phyloP scores from a whole-genome alignment of 345 rosid species.

The Kandelia obovata region DNA sequence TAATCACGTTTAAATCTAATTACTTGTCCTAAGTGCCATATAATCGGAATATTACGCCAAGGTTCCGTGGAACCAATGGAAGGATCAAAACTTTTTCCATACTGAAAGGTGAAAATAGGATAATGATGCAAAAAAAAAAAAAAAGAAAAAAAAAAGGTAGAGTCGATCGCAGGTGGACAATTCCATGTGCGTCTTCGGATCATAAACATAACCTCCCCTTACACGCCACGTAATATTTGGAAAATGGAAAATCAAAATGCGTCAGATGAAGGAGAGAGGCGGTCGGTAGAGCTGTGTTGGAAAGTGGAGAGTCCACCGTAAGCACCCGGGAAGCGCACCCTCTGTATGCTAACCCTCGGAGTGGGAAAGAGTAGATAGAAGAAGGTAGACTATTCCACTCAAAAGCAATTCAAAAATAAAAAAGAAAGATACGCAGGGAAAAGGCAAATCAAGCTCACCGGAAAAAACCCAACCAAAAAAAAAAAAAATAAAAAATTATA shows the following conservation, averaged over 20 bases:
- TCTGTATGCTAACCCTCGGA: background rate
- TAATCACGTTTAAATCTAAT: too few relatives aligned
- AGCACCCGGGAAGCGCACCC: background rate
- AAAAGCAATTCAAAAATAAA: slow-evolving; percentile 1
- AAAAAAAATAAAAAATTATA: background rate
- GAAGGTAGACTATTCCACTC: background rate
- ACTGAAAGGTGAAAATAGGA: too few relatives aligned
- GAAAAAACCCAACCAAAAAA: background rate
- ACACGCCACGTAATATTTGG: background rate
- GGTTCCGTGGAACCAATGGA: background rate
- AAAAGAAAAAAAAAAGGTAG: background rate
- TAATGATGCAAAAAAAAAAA: too few relatives aligned
- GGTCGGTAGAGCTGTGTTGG: background rate
- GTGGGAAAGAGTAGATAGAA: background rate
- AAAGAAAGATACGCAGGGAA: background rate
- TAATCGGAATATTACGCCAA: background rate
- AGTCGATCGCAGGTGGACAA: slow-evolving; percentile 7
- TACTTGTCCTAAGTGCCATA: too few relatives aligned
- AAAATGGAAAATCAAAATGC: background rate
- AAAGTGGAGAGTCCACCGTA: background rate
- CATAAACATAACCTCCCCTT: background rate
- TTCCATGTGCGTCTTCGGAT: background rate
- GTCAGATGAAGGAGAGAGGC: too few relatives aligned
- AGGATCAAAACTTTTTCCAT: background rate
- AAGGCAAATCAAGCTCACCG: background rate